phyloP scores from a whole-genome alignment of 148 eudicot genomes.

The Cornus florida region DNA sequence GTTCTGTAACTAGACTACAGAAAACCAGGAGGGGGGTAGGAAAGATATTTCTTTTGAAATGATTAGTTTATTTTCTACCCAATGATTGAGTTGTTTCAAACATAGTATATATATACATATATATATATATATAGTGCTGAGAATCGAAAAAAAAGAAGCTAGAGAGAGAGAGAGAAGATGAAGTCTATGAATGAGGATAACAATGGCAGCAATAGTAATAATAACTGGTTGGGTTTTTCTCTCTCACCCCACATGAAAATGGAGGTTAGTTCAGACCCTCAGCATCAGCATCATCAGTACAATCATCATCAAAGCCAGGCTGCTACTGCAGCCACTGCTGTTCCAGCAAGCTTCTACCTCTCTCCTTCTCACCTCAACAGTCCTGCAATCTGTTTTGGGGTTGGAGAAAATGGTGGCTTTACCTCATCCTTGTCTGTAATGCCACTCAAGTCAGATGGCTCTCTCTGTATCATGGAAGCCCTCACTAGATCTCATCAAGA shows the following conservation, averaged over 20 bases:
- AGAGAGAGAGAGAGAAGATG: constrained; percentile 30
- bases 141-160: neutral
- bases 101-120: neutral
- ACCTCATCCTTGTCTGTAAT: constrained; percentile 43
- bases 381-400: constrained; percentile 23
- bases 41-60: constrained; percentile 7
- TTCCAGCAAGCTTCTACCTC: constrained; percentile 26
- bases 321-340: constrained; percentile 15
- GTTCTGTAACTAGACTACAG: constrained; percentile 18
- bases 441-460: constrained; percentile 83
- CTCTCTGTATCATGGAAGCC: constrained; percentile 79
- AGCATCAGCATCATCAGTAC: constrained; percentile 17
- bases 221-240: constrained; percentile 68
- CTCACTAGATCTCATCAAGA: constrained; percentile 57
- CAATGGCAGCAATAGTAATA: constrained; percentile 15
- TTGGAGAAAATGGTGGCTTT: constrained; percentile 35
- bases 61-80: constrained; percentile 33
- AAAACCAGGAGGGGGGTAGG: neutral
- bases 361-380: constrained; percentile 23
- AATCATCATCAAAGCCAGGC: constrained; percentile 27
- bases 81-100: constrained; percentile 33
- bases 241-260: constrained; percentile 55
- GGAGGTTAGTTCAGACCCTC: constrained; percentile 23
- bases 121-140: too few relatives aligned
- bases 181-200: constrained; percentile 37